phyloP scores from a whole-genome alignment of 768 basidiomycete species.

The Amanita thiersii region DNA sequence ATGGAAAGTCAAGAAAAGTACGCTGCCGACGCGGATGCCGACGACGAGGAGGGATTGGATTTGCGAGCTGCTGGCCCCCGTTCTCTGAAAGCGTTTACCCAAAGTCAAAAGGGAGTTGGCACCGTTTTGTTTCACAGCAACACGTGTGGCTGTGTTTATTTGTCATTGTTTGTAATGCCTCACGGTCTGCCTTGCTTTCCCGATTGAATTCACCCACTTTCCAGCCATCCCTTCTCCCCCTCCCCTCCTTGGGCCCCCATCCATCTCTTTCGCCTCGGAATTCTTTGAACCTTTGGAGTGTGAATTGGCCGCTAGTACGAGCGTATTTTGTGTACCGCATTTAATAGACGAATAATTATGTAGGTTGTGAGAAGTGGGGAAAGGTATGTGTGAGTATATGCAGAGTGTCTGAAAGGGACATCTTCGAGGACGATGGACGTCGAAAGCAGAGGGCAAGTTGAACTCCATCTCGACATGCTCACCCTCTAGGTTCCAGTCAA shows the following conservation, averaged over 20 bases:
- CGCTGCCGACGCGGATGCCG: slow-evolving; percentile 2
- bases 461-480: neutral
- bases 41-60: slow-evolving; percentile 3
- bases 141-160: slow-evolving; percentile 11
- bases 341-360: neutral
- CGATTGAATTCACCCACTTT: slow-evolving; percentile 3
- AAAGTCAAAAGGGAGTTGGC: neutral
- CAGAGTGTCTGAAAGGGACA: neutral
- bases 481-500: neutral
- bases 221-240: slow-evolving; percentile 4
- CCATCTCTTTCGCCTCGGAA: neutral
- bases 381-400: neutral
- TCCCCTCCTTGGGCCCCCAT: neutral
- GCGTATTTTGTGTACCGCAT: neutral
- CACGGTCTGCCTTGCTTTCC: slow-evolving; percentile 5
- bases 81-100: neutral
- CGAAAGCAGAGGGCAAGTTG: slow-evolving; percentile 5
- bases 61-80: neutral
- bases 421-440: slow-evolving; percentile 2
- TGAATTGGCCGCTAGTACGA: neutral
- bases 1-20: neutral
- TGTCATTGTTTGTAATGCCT: slow-evolving; percentile 4
- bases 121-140: slow-evolving; percentile 9
- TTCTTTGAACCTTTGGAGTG: neutral
- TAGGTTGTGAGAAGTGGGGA: slow-evolving; percentile 1